Evolutionary conservation across 2,329 filamentous ascomycete genomes (phyloP).

Genomic region (Coniella vitis): DNA sequence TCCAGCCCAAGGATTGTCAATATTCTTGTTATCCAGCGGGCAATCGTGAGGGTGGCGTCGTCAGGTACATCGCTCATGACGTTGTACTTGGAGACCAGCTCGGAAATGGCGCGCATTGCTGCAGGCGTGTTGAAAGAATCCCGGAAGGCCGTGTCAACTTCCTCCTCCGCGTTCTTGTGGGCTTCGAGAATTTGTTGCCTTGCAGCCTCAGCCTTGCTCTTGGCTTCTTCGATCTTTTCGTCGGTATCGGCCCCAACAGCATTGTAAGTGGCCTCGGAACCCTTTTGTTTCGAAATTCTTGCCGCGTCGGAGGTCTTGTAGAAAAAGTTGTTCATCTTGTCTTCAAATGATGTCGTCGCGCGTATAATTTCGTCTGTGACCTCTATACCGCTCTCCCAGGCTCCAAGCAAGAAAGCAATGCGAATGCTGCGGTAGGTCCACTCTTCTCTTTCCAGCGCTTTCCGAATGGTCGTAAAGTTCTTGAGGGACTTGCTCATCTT

Average conservation of each 20-base stretch:
- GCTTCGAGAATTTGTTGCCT: constrained; percentile 32
- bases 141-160: constrained; percentile 54
- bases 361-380: constrained; percentile 60
- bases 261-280: background rate
- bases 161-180: constrained; percentile 46
- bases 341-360: constrained; percentile 55
- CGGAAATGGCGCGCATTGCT: constrained; percentile 55
- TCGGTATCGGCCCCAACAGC: constrained; percentile 1
- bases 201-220: constrained; percentile 14
- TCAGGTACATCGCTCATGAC: constrained; percentile 20
- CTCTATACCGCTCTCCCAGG: constrained; percentile 64
- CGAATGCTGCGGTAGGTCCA: constrained; percentile 61
- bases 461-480: constrained; percentile 90
- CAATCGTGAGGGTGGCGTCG: constrained; percentile 29
- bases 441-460: constrained; percentile 61
- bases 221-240: constrained; percentile 13
- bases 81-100: constrained; percentile 61
- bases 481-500: constrained; percentile 97
- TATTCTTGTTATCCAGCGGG: constrained; percentile 58
- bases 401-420: constrained; percentile 61
- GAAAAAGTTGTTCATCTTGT: constrained; percentile 49
- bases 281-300: constrained; percentile 2
- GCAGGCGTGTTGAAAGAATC: constrained; percentile 64
- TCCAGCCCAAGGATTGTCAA: constrained; percentile 61
- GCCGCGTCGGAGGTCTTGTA: constrained; percentile 26